phyloP scores from a whole-genome alignment of 257 asterid genomes.

The Apocynum venetum region DNA sequence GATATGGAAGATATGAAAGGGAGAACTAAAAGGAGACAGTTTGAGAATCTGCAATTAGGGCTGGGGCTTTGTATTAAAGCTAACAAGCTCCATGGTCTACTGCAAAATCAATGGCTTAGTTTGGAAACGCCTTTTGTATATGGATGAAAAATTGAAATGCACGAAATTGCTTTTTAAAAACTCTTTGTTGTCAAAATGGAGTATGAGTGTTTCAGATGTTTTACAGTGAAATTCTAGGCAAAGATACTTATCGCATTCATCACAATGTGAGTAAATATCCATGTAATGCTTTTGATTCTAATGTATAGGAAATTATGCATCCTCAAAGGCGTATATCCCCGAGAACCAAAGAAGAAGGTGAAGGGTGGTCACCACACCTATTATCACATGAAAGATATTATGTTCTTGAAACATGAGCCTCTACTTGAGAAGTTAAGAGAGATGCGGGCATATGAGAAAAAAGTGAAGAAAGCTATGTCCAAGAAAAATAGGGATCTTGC shows the following conservation, averaged over 20 bases:
- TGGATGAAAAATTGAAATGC: not conserved
- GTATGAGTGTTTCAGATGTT: not conserved
- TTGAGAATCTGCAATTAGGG: too few relatives aligned
- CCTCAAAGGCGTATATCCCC: slow-evolving; percentile 86
- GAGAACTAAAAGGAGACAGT: not conserved
- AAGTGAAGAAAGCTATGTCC: slow-evolving; percentile 75
- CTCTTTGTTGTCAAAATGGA: not conserved
- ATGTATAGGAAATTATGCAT: slow-evolving; percentile 46
- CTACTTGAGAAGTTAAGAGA: slow-evolving; percentile 78
- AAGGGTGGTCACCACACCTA: slow-evolving; percentile 95
- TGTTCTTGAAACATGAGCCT: slow-evolving; percentile 87
- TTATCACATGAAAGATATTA: slow-evolving; percentile 80
- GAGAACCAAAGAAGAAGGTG: slow-evolving; percentile 97
- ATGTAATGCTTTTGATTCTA: slow-evolving; percentile 4
- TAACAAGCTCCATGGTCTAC: not conserved
- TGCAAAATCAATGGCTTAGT: not conserved
- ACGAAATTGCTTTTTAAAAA: not conserved
- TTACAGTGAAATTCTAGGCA: not conserved
- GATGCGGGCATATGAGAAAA: slow-evolving; percentile 62
- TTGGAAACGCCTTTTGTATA: not conserved
- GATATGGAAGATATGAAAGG: not conserved
- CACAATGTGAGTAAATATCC: not conserved
- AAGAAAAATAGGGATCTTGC: slow-evolving; percentile 85
- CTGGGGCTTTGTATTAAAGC: not conserved
- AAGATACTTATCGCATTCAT: not conserved